Conservation (phyloP, 371 early-diverging fungal species). For the Rhizopus stolonifer region DNA sequence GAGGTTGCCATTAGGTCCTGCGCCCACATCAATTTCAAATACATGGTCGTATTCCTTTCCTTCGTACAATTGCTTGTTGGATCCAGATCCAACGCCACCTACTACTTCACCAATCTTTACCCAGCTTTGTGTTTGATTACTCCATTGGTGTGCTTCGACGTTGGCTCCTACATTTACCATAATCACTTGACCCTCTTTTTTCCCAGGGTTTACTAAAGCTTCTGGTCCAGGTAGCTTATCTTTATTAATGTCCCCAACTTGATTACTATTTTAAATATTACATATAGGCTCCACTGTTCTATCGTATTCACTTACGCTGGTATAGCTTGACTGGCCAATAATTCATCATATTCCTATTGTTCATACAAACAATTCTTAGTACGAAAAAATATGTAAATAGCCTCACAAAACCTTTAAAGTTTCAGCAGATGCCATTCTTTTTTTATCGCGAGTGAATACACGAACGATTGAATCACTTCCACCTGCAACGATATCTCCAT, state of each 20-base stretch:
- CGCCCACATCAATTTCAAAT: constrained; percentile 93
- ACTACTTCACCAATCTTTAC: constrained; percentile 93
- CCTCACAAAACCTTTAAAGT: constrained; percentile 43
- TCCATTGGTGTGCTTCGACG: constrained; percentile 91
- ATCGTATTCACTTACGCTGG: constrained; percentile 61
- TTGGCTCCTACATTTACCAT: constrained; percentile 76
- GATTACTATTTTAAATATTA: constrained; percentile 69
- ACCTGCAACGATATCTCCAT: constrained; percentile 88
- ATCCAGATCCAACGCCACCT: constrained; percentile 71
- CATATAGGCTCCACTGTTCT: too few species aligned
- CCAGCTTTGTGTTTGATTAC: constrained; percentile 67
- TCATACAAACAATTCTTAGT: too few species aligned
- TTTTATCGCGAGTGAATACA: constrained; percentile 70
- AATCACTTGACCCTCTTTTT: constrained; percentile 82
- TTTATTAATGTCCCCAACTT: constrained; percentile 85
- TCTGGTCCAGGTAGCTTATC: constrained; percentile 80
- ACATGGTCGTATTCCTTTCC: constrained; percentile 97
- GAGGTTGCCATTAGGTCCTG: constrained; percentile 72
- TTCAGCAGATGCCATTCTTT: constrained; percentile 64
- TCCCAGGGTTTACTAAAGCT: constrained; percentile 71
- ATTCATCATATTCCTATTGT: constrained; percentile 61
- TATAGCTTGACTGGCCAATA: constrained; percentile 71
- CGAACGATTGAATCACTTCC: constrained; percentile 83
- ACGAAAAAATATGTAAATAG: too few species aligned
- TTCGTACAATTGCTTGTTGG: constrained; percentile 71